Conservation (phyloP, 176 grass and related monocot genomes). For the Carex myosuroides region DNA sequence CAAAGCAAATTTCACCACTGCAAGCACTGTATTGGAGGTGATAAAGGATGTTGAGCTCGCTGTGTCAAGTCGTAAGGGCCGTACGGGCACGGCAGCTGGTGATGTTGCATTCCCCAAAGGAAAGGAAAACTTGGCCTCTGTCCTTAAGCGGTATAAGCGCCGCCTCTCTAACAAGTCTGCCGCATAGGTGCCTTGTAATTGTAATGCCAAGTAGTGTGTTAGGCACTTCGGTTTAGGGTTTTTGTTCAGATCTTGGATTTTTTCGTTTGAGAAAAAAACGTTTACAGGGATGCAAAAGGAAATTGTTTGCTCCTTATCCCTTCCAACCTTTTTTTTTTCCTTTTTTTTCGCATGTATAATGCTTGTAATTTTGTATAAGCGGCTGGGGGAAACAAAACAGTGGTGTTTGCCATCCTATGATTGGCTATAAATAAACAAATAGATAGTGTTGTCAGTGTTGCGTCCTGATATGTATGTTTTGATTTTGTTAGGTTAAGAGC, state of each 20-base stretch:
- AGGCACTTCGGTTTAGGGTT: conserved; percentile 21
- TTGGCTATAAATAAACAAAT: conserved; percentile 6
- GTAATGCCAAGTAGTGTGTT: not conserved
- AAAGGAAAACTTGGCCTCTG: conserved; percentile 97
- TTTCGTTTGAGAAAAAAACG: conserved; percentile 50
- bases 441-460: not conserved
- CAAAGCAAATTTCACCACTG: conserved; percentile 52
- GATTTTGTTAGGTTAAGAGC: not conserved
- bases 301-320: conserved; percentile 27
- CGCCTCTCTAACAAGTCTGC: conserved; percentile 55
- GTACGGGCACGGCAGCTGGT: conserved; percentile 81
- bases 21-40: conserved; percentile 49
- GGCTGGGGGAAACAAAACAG: conserved; percentile 14
- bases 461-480: not conserved
- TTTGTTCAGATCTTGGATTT: conserved; percentile 46
- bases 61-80: conserved; percentile 76
- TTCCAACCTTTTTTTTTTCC: conserved; percentile 10
- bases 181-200: conserved; percentile 16
- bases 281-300: conserved; percentile 28
- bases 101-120: conserved; percentile 96
- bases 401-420: conserved; percentile 3
- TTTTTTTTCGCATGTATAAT: conserved; percentile 46
- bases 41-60: conserved; percentile 79
- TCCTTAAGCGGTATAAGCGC: conserved; percentile 92
- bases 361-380: conserved; percentile 37